A percentile compares a stretch with the other conserved stretches of the same genome.
phyloP scores from a whole-genome alignment of 345 rosid species.

The Schrenkiella parvula region DNA sequence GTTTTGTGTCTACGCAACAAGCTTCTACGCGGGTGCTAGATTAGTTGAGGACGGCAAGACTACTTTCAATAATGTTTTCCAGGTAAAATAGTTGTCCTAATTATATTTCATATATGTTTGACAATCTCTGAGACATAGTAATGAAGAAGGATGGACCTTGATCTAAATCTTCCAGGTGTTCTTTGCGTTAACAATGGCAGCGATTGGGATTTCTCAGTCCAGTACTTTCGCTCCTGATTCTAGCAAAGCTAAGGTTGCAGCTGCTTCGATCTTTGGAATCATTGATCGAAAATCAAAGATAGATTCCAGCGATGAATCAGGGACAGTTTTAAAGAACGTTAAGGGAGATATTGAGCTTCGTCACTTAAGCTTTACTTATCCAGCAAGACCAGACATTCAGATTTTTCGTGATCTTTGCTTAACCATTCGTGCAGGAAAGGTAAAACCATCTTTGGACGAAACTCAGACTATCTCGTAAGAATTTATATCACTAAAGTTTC shows the following conservation, averaged over 20 bases:
- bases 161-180: constrained; percentile 43
- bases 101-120: neutral
- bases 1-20: constrained; percentile 45
- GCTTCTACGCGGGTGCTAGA: constrained; percentile 71
- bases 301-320: constrained; percentile 53
- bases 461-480: neutral
- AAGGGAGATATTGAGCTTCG: constrained; percentile 60
- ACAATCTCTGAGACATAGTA: neutral
- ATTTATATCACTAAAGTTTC: neutral
- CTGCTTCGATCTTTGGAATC: constrained; percentile 62
- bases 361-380: constrained; percentile 60
- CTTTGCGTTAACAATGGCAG: constrained; percentile 58
- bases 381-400: constrained; percentile 64
- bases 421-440: constrained; percentile 59
- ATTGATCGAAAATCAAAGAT: constrained; percentile 60
- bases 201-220: constrained; percentile 54
- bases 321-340: constrained; percentile 42
- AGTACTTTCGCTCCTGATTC: constrained; percentile 55
- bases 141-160: neutral
- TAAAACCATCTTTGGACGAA: neutral
- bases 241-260: constrained; percentile 49
- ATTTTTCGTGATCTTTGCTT: constrained; percentile 58
- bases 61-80: constrained; percentile 59
- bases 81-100: constrained; percentile 19
- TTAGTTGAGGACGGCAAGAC: constrained; percentile 49